Percentiles rank a stretch among this genome's conserved stretches.
These are phyloP conservation scores for Hypoxylon sp. DNA, from an alignment of 2,329 filamentous ascomycete genomes.

Conservation along the genomic window DNA sequence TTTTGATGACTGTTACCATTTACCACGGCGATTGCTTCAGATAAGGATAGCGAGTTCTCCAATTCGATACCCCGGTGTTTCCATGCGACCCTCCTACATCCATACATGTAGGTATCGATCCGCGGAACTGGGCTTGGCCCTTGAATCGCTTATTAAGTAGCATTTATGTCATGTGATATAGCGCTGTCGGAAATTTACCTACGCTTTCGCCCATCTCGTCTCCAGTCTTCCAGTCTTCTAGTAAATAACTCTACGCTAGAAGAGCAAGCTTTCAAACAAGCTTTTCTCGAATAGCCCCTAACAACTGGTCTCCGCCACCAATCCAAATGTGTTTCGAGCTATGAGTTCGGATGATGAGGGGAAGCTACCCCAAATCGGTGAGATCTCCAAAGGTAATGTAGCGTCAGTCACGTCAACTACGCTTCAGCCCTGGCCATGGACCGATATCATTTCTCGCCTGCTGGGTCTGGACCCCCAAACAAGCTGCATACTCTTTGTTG, in stretches of 20 bases:
- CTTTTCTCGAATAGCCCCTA: slow-evolving; percentile 14
- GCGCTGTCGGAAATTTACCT: slow-evolving; percentile 17
- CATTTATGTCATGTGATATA: slow-evolving; percentile 13
- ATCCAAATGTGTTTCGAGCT: not conserved
- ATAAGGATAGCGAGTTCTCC: slow-evolving; percentile 27
- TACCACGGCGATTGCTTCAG: slow-evolving; percentile 25
- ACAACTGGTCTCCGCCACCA: slow-evolving; percentile 1
- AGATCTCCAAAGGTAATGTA: slow-evolving; percentile 1
- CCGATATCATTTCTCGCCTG: slow-evolving; percentile 28
- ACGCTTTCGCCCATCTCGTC: slow-evolving; percentile 15
- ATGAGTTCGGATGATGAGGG: not conserved
- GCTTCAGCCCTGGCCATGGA: not conserved
- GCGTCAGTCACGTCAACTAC: not conserved
- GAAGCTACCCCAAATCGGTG: slow-evolving; percentile 26
- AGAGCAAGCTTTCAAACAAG: slow-evolving; percentile 25
- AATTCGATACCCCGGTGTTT: slow-evolving; percentile 26
- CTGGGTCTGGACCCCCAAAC: slow-evolving; percentile 14
- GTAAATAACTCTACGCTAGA: not conserved
- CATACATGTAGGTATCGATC: slow-evolving; percentile 3
- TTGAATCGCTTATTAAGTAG: slow-evolving; percentile 20
- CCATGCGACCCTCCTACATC: slow-evolving; percentile 13
- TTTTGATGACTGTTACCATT: slow-evolving; percentile 22
- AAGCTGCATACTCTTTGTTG: slow-evolving; percentile 19
- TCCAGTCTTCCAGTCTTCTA: not conserved
- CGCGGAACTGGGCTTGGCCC: slow-evolving; percentile 26